Base-by-base conservation (phyloP, 192 early-diverging fungal species). In the Jimgerdemannia flammicorona region DNA sequence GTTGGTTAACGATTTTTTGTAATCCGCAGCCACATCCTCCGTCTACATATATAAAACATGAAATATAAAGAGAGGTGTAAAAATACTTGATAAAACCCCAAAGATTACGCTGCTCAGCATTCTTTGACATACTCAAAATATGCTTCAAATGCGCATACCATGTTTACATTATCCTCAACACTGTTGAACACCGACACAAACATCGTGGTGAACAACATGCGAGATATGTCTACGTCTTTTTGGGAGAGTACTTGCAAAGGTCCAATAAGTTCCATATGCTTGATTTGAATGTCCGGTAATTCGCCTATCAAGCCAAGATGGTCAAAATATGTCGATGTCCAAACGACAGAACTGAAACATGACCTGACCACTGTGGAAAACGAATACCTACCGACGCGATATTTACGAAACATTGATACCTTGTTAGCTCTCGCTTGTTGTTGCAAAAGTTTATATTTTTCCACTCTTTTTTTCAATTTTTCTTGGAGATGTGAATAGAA, bases 241-340 rank as follows among this genome's bases (percentile, higher is more conserved):
- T 80, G 71, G 3, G 86, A 89, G 8, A 94, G 77, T 0, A 73
- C 75, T 75, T 90, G 87, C 8, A 94, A 79, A 4, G 93, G 93
- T n/a, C 78, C 79, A 17, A 94, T 77, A 9, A 94, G 78, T 39
- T 94, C 93, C 40, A 80, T 83, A 66, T 86, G 72, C 18, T 82
- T 72, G 67, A 94, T 93, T 77, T 93, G 87, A 70, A 94, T 92
- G 78, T 94, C 93, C 3, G 93, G 93, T n/a, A 94, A 80, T 69
- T 94, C 93, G 0, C 93, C 92, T 71, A 80, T 70, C 63, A 2
- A 70, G 40, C 8, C 63, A 70, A 29, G 65, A 69, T 17, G 20
- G 44, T 42, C 1, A 54, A 19, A 59, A 18, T 44, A 69, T 29
- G 64, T 3, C 64, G 43, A 39, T 10, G n/a, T 64, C 69, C 40